Base-by-base conservation (phyloP, 192 early-diverging fungal genomes). In the Backusella sp. region DNA sequence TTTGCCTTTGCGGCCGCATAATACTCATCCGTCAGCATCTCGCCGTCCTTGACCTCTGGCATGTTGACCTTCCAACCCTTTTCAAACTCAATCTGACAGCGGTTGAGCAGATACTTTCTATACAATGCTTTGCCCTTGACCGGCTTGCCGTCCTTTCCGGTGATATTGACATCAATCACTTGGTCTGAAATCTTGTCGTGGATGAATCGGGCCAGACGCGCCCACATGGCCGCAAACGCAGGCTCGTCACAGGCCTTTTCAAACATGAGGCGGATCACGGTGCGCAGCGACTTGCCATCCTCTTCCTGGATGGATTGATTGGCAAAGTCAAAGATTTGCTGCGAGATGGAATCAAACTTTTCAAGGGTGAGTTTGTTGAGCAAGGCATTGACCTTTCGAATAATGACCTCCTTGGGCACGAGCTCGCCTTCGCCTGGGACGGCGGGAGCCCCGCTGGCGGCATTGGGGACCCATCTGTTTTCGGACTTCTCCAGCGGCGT, bases 341-440 rank as follows among this genome's bases (percentile, higher is more conserved):
- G 86, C 1, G 93, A 90, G 34, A 99, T 91, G 12, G 84, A 80
- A 39, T 95, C 94, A 80, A 99, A 99, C 84, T 95, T 97, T 77
- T 99, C 98, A 0, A 94, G 81, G 6, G 98, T 97, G 70, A 99
- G 84, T 89, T 99, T 99, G 90, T 99, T 99, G 68, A 99, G 85
- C 34, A 97, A 84, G 78, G 90, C 89, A 85, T 94, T 95, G 19
- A 94, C 91, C 88, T 96, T 93, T 30, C 93, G 91, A 67, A 90
- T 87, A 30, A 90, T 87, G 19, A 90, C 65, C 26, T 94, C 94
- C 46, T 86, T 74, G 11, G 82, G 70, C 0, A 84, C 70, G 8
- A 83, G 44, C 6, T 62, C 84, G 42, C 36, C 68, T 7, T 73
- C 46, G 76, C 85, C 44, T 7, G 32, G 32, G 2, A 68, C n/a